Base-by-base conservation (phyloP, 495 filamentous ascomycete species). In the Neurospora sublineolata region DNA sequence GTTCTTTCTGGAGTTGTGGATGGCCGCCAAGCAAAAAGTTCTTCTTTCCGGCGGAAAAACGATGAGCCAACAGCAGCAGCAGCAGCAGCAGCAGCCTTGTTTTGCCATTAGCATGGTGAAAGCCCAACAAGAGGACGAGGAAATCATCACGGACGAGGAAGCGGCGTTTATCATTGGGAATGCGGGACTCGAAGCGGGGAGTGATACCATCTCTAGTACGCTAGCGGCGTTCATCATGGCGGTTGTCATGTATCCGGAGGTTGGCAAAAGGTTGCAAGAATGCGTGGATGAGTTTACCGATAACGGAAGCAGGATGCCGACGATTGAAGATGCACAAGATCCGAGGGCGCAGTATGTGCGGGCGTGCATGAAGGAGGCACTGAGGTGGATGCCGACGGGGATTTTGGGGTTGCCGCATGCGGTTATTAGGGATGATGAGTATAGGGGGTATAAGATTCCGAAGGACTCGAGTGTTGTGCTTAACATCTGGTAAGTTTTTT, bases 171-270 rank as follows among this genome's bases (percentile, higher is more conserved):
- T 76, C 0, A 81, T 80, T 10, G 80, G 76, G 8, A 77, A 20
- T 37, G 60, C 80, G 0, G 44, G 87, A 0, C 84, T 86, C 42
- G 78, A 81, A n/a, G 87, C 81, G 0, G 86, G 84, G 8, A 82
- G 83, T 7, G 87, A 88, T 69, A 87, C 85, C 70, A 72, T 72
- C 3, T 72, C 79, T 5, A 41, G 42, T 14, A 75, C 71, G 36
- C 75, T 89, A 38, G 82, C 80, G 74, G 83, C 80, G 23, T 86
- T 85, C 37, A 79, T 88, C 27, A 82, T 86, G n/a, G 87, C 84
- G 16, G 79, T 89, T 78, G 76, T 73, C 37, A 80, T 73, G 74
- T 86, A 76, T 38, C 82, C 82, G 6, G 72, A 80, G 46, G 79
- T 78, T 42, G 76, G 76, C 36, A 83, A 81, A 64, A 79, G 80